Base-by-base conservation (phyloP, 140 eudicot genomes). In the Stevia rebaudiana region DNA sequence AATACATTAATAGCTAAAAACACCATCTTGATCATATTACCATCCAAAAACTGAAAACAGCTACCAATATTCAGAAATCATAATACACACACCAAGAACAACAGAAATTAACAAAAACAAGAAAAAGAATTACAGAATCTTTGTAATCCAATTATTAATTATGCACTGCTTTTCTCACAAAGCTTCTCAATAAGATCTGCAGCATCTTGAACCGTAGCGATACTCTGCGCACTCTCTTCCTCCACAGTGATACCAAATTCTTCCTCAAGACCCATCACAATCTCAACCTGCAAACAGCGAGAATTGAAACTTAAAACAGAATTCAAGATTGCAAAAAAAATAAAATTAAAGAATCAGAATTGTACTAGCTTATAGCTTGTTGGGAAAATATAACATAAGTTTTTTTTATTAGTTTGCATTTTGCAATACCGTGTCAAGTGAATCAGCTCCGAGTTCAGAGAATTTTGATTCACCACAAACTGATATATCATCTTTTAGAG, bases 381-480 rank as follows among this genome's bases (percentile, higher is more conserved):
- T 23, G 36, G 11, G 6, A 23, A 52, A 52, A 4, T 52, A 24
- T 11, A 52, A 28, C n/a, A 28, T 4, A 28, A 28, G 2, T 28
- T 1, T 28, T 28, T 28, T 28, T 28, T 28, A 28, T 28, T 25
- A 54, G 61, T 15, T 28, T n/a, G 13, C 12, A 54, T 40, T 15
- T 28, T n/a, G 13, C 12, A 54, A 13, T 86, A 86, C 95, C 72
- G 95, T 86, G 78, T 86, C 95, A 7, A 86, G 87, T 44, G 95
- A 86, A 75, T 86, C 95, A 67, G 95, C 95, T 71, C 95, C 95
- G 15, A 86, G 82, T 6, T 79, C 31, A 28, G 87, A 64, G 22
- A 86, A 86, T 37, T 72, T 83, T 15, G 95, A 80, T 57, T 86
- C 83, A 54, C 95, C 89, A 25, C 68, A 36, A 66, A 86, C 95